These are phyloP conservation scores for Auricularia auricula-judae DNA, from an alignment of 768 basidiomycete species.

Conservation along the genomic window DNA sequence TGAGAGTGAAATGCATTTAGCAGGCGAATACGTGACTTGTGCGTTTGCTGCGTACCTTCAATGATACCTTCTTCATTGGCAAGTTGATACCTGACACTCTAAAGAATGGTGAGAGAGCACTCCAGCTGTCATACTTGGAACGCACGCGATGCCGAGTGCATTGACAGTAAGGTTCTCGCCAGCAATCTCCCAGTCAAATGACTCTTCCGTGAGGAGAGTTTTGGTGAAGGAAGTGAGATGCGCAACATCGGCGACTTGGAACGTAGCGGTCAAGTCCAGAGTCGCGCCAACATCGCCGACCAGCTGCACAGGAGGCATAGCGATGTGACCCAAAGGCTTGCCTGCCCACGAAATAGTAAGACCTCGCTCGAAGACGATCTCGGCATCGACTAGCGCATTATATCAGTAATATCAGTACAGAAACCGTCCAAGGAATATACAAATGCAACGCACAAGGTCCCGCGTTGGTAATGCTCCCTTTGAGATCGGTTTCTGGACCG, in stretches of 20 bases:
- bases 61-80: slow-evolving; percentile 42
- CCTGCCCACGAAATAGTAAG: slow-evolving; percentile 52
- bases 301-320: slow-evolving; percentile 41
- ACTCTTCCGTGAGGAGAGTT: slow-evolving; percentile 50
- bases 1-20: slow-evolving; percentile 10
- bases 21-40: too few species aligned
- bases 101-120: slow-evolving; percentile 23
- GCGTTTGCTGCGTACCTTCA: slow-evolving; percentile 20
- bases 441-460: slow-evolving; percentile 49
- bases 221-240: slow-evolving; percentile 57
- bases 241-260: slow-evolving; percentile 45
- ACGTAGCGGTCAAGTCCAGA: slow-evolving; percentile 42
- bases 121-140: background rate
- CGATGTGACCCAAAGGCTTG: slow-evolving; percentile 43
- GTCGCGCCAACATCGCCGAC: slow-evolving; percentile 48
- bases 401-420: background rate
- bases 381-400: slow-evolving; percentile 42
- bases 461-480: slow-evolving; percentile 54
- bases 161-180: slow-evolving; percentile 52
- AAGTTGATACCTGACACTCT: slow-evolving; percentile 44
- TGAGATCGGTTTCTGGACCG: slow-evolving; percentile 34
- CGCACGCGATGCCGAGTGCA: slow-evolving; percentile 37
- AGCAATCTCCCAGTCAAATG: slow-evolving; percentile 60
- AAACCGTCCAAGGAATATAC: background rate
- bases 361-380: slow-evolving; percentile 52